A percentile compares a stretch with the other conserved stretches of the same genome.
phyloP scores from a whole-genome alignment of 257 asterid species.

The Penstemon davidsonii region DNA sequence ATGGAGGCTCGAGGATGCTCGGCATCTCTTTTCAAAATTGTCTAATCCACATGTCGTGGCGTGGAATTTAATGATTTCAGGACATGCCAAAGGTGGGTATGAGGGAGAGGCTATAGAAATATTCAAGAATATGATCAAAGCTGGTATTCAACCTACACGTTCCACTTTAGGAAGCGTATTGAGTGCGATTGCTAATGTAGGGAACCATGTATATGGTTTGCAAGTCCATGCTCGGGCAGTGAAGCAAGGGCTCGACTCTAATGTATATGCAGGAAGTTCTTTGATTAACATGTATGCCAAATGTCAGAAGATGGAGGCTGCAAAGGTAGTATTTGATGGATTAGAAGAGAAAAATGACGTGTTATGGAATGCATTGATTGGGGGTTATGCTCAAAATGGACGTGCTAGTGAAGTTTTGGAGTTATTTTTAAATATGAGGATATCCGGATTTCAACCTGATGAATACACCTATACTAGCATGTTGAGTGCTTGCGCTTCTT shows the following conservation, averaged over 20 bases:
- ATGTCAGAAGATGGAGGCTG: constrained; percentile 68
- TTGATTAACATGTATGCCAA: constrained; percentile 86
- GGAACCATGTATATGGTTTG: constrained; percentile 53
- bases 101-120: constrained; percentile 59
- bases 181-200: constrained; percentile 66
- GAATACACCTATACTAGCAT: constrained; percentile 87
- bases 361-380: constrained; percentile 81
- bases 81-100: constrained; percentile 61
- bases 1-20: constrained; percentile 70
- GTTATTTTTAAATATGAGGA: constrained; percentile 52
- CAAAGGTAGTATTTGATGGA: constrained; percentile 59
- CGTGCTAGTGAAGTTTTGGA: constrained; percentile 54
- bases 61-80: constrained; percentile 91
- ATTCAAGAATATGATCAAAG: constrained; percentile 57
- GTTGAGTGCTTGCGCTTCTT: constrained; percentile 80
- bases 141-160: constrained; percentile 71
- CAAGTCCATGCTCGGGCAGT: constrained; percentile 83
- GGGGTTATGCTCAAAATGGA: constrained; percentile 82
- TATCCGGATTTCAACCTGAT: constrained; percentile 56
- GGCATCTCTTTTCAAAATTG: constrained; percentile 53
- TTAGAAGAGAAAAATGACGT: constrained; percentile 67
- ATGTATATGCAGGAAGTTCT: constrained; percentile 85
- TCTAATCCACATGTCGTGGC: constrained; percentile 65
- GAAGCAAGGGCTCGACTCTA: constrained; percentile 71
- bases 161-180: constrained; percentile 82